Evolutionary conservation across 306 rosid species (phyloP).

Genomic region (Nissolia schottii): DNA sequence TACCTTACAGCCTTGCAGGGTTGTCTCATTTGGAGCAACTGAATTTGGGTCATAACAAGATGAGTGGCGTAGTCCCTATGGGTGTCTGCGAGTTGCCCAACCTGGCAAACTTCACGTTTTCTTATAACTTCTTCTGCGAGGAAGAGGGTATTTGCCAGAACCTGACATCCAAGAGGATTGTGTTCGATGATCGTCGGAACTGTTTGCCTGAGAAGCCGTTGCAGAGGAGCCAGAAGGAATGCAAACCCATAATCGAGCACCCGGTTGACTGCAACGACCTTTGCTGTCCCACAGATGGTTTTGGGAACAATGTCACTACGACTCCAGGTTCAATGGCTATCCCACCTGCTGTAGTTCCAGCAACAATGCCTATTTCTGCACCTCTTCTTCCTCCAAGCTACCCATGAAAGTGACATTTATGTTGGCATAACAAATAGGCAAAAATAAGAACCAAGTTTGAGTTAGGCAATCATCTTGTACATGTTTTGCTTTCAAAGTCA

Average conservation of each 20-base stretch:
- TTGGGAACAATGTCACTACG: constrained; percentile 20
- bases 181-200: constrained; percentile 55
- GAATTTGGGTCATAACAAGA: constrained; percentile 62
- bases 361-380: constrained; percentile 42
- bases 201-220: constrained; percentile 66
- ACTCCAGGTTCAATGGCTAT: constrained; percentile 29
- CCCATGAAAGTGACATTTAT: constrained; percentile 24
- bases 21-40: constrained; percentile 71
- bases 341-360: constrained; percentile 43
- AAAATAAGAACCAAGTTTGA: constrained; percentile 35
- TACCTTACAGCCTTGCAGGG: constrained; percentile 85
- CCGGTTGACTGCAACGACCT: constrained; percentile 37
- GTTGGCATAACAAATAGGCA: constrained; percentile 20
- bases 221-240: constrained; percentile 64
- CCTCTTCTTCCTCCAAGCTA: constrained; percentile 53
- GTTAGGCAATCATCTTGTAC: constrained; percentile 27
- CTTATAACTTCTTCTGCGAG: constrained; percentile 79
- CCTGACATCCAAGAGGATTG: constrained; percentile 42
- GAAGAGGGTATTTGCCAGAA: constrained; percentile 72
- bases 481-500: constrained; percentile 1
- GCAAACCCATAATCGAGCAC: constrained; percentile 40
- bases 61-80: constrained; percentile 57
- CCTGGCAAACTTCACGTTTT: constrained; percentile 64
- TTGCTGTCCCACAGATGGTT: constrained; percentile 27
- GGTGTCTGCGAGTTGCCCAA: constrained; percentile 71